These are phyloP conservation scores for Melastoma candidum DNA, from an alignment of 441 rosid genomes.

Conservation along the genomic window DNA sequence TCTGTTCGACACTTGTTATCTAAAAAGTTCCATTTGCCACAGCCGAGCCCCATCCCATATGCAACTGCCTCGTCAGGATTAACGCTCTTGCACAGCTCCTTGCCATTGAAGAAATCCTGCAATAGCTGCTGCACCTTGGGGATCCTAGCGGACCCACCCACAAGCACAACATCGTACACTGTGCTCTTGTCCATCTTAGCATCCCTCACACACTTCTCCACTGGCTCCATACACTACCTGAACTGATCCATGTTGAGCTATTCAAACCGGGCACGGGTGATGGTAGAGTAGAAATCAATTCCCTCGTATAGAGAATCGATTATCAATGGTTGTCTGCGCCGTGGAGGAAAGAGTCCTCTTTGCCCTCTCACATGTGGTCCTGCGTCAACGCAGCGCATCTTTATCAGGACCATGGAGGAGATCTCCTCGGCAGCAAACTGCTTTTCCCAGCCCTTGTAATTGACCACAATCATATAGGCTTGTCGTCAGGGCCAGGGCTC, in stretches of 20 bases:
- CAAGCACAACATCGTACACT: constrained; percentile 53
- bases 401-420: constrained; percentile 24
- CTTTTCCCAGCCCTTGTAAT: constrained; percentile 35
- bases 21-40: too few relatives aligned
- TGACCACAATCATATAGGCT: too few relatives aligned
- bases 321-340: constrained; percentile 48
- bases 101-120: constrained; percentile 47
- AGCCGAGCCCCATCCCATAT: constrained; percentile 19
- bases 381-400: constrained; percentile 38
- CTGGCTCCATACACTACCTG: constrained; percentile 59
- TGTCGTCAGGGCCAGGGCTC: too few relatives aligned
- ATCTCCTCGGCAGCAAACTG: constrained; percentile 28
- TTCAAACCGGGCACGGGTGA: constrained; percentile 55
- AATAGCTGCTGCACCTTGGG: too few relatives aligned
- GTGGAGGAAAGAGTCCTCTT: constrained; percentile 55
- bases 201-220: constrained; percentile 55
- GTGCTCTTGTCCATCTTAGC: constrained; percentile 53
- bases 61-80: constrained; percentile 65
- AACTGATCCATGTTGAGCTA: constrained; percentile 55
- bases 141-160: constrained; percentile 32
- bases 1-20: too few relatives aligned
- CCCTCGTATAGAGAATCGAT: constrained; percentile 54
- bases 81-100: constrained; percentile 55
- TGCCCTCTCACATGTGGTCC: constrained; percentile 45
- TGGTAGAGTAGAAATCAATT: constrained; percentile 43